Evolutionary conservation across 2,329 filamentous ascomycete genomes (phyloP), one percentile per base, ranked within the genome.

Genomic region (Epichloe gansuensis): DNA sequence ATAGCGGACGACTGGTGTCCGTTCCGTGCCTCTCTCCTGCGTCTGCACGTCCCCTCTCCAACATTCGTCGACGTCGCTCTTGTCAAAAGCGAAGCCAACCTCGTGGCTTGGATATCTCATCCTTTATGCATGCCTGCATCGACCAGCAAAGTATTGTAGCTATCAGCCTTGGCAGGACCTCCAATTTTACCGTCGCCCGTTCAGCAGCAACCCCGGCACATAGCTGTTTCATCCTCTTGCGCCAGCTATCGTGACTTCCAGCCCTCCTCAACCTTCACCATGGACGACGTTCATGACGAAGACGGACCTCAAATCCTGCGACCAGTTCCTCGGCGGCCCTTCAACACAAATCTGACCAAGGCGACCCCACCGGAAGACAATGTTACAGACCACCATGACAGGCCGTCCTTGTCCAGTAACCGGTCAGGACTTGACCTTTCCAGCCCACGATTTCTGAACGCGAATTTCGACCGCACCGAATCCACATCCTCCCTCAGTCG

Each of bases 321-420:
- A 48, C 88, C 88, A 5, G 77, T 83, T 55, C 85, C 87, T 23
- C 81, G 85, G 54, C 81, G 87, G 45, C 77, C 84, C 15, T 91
- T 91, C 69, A 77, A 83, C 34, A 67, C 84, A 55, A 75, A 75
- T 53, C 69, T 75, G 46, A 67, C 68, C 50, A 71, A 67, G 56
- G 69, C 71, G 39, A 75, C 73, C 8, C 73, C 75, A 6, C 72
- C 73, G 1, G 65, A 66, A 31, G 65, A 71, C 38, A 56, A 60
- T 50, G 62, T 65, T 25, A 61, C 68, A 41, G 63, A 67, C 31
- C 43, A 66, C 34, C 45, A 35, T 21, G 59, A 60, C 45, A 58
- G 58, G 4, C 51, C 54, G 11, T 55, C 59, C n/a, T 34, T 55
- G n/a, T 58, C 57, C 11, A 58, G 58, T n/a, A 50, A 48, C 34